Base-by-base conservation (phyloP, 1,284 basidiomycete species). In the Ustilago loliicola region DNA sequence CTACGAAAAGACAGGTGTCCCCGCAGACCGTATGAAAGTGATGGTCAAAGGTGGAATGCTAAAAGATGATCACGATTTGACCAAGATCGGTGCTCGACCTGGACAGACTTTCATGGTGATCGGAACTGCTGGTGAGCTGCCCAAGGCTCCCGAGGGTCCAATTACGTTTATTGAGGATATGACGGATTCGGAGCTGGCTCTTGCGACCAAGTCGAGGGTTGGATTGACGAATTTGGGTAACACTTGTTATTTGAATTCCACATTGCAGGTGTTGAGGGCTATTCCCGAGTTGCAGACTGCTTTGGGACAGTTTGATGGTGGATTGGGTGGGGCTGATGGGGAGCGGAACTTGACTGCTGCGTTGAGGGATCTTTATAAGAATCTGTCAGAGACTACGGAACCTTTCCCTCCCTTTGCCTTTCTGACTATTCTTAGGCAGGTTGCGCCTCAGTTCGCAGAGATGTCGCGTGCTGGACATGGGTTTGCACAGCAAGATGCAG, bases 171-270 rank as follows among this genome's bases (percentile, higher is more conserved):
- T 94, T 27, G 89, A 88, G 91, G 95, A 98, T 88, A 92, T 97
- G 93, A 91, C 92, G 60, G 94, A 95, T 62, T 87, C 89, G 8
- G 90, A 93, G 77, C 88, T 96, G 36, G 94, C 94, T 52, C 89
- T 92, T 87, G 93, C 91, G 64, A 93, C 64, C 17, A 64, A 72
- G 70, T 58, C 47, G 15, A 74, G 79, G 13, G 81, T 75, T 10
- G 85, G 85, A 1, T 66, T 86, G 11, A 78, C 72, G 21, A 86
- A 86, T 52, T 62, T 86, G 25, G 94, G 94, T 45, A 96, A 96
- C 85, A 96, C 94, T 0, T 96, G 94, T 83, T 98, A 98, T 87
- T 94, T 98, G 91, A 98, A 98, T 85, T 92, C 96, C 7, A 95
- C 94, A 0, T 89, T 99, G 2, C 96, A 99, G 88, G 93, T 94